A percentile compares a stretch with the other conserved stretches of the same genome.
Conservation (phyloP, 2,329 filamentous ascomycete genomes). For the Phyllosticta ampelicida region DNA sequence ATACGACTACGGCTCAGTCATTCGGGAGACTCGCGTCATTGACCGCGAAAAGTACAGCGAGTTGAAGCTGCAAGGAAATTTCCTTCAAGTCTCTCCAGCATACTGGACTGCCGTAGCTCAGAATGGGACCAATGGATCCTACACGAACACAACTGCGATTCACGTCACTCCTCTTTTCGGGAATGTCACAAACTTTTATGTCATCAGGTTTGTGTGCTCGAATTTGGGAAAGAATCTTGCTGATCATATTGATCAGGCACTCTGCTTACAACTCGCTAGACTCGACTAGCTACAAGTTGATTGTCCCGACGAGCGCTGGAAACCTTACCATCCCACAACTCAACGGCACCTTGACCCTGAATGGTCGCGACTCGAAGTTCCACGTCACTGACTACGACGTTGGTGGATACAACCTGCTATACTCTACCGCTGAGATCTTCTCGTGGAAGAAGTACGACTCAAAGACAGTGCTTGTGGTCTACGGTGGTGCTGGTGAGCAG, state of each 20-base stretch:
- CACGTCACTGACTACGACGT: slow-evolving; percentile 57
- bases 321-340: slow-evolving; percentile 48
- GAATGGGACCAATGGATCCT: slow-evolving; percentile 19
- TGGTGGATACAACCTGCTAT: slow-evolving; percentile 48
- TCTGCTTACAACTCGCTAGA: slow-evolving; percentile 49
- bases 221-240: background rate
- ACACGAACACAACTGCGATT: slow-evolving; percentile 36
- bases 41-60: slow-evolving; percentile 69
- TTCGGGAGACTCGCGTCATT: slow-evolving; percentile 59
- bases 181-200: slow-evolving; percentile 48
- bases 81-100: slow-evolving; percentile 59
- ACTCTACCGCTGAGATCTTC: slow-evolving; percentile 59
- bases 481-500: slow-evolving; percentile 49
- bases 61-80: slow-evolving; percentile 65
- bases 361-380: slow-evolving; percentile 55
- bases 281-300: slow-evolving; percentile 53
- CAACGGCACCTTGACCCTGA: slow-evolving; percentile 46
- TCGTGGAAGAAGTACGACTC: slow-evolving; percentile 52
- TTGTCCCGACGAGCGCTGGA: slow-evolving; percentile 48
- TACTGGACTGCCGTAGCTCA: slow-evolving; percentile 45
- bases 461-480: slow-evolving; percentile 52
- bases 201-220: slow-evolving; percentile 32
- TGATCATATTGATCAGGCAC: slow-evolving; percentile 38
- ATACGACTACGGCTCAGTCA: slow-evolving; percentile 52
- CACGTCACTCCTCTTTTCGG: slow-evolving; percentile 52